A percentile compares a stretch with the other conserved stretches of the same genome.
Conservation (phyloP, 2,329 filamentous ascomycete species). For the Botrytis medusae region DNA sequence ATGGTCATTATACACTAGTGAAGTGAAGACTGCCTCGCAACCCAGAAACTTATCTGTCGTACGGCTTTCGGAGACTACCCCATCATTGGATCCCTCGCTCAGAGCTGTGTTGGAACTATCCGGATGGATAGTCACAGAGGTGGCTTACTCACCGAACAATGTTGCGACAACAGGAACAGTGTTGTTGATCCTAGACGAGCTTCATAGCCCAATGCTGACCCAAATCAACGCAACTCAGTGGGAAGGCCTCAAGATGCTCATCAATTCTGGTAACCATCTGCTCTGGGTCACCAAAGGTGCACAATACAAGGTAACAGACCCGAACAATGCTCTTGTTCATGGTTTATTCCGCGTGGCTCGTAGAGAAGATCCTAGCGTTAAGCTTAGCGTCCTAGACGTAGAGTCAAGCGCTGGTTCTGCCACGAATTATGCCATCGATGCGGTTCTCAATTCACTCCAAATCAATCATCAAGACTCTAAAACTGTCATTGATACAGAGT, state of each 20-base stretch:
- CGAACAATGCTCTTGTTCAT: constrained; percentile 38
- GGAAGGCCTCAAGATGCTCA: constrained; percentile 23
- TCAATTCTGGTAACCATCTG: constrained; percentile 24
- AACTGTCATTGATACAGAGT: constrained; percentile 34
- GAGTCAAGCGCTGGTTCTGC: constrained; percentile 8
- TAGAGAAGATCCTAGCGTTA: constrained; percentile 24
- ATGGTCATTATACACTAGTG: not conserved
- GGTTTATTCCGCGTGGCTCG: constrained; percentile 40
- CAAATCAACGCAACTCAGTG: constrained; percentile 18
- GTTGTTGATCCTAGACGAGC: constrained; percentile 27
- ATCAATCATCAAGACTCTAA: not conserved
- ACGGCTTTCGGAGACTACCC: not conserved
- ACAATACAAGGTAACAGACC: constrained; percentile 34
- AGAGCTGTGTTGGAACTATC: not conserved
- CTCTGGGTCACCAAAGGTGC: constrained; percentile 42
- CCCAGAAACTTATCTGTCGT: not conserved
- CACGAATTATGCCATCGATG: not conserved
- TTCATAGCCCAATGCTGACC: constrained; percentile 22
- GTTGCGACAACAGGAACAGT: not conserved
- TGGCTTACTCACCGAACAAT: not conserved
- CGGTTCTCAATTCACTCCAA: not conserved
- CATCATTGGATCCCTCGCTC: not conserved
- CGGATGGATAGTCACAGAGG: not conserved
- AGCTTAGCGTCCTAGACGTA: constrained; percentile 28
- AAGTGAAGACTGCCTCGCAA: not conserved